phyloP scores from a whole-genome alignment of 352 stramenopile genomes.

The Pythium phragmiticola region DNA sequence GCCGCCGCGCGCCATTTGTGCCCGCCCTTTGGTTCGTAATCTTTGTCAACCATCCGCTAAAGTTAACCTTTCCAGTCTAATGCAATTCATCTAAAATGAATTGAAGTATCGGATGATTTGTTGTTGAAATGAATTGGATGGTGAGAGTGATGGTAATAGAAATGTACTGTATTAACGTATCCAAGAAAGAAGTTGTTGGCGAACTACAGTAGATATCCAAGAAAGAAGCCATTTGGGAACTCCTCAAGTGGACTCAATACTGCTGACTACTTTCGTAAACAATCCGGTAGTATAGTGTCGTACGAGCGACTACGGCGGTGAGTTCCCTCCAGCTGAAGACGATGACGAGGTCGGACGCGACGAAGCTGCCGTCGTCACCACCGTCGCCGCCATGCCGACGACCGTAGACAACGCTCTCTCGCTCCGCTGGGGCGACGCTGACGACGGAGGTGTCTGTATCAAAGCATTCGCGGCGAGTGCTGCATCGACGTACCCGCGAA shows the following conservation, averaged over 20 bases:
- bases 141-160: too few species aligned
- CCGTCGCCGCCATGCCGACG: too few species aligned
- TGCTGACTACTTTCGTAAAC: too few species aligned
- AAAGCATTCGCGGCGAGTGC: conserved; percentile 18
- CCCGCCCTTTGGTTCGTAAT: not conserved
- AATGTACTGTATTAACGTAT: too few species aligned
- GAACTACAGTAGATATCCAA: too few species aligned
- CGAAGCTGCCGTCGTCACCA: not conserved
- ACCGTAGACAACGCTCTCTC: not conserved
- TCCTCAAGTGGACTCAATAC: too few species aligned
- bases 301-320: too few species aligned
- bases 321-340: too few species aligned
- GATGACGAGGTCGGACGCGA: not conserved
- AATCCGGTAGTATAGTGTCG: too few species aligned
- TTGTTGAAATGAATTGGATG: too few species aligned
- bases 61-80: conserved; percentile 1
- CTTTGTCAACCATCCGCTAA: not conserved
- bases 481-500: conserved; percentile 29
- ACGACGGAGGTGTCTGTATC: conserved; percentile 10
- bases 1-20: not conserved
- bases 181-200: too few species aligned
- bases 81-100: conserved; percentile 15
- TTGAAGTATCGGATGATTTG: not conserved
- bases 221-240: too few species aligned
- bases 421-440: conserved; percentile 8